Conservation (phyloP, 805 yeast species). For the Sungouiella thailandica region DNA sequence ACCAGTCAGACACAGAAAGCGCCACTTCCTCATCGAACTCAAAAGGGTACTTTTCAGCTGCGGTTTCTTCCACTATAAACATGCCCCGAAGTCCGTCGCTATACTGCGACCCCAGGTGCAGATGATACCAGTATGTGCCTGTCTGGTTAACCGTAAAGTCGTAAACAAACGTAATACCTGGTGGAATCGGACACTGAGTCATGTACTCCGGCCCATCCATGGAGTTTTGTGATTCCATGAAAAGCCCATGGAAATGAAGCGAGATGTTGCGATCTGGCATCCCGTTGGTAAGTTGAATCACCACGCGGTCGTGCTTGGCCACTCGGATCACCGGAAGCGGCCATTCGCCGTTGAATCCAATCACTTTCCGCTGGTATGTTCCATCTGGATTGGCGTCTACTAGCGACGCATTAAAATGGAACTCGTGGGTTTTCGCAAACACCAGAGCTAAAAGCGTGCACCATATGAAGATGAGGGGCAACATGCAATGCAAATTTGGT, state of each 20-base stretch:
- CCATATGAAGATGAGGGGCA: no score
- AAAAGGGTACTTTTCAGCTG: constrained; percentile 40
- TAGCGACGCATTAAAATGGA: constrained; percentile 33
- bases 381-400: constrained; percentile 56
- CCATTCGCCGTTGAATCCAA: constrained; percentile 53
- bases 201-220: constrained; percentile 46
- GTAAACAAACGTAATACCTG: constrained; percentile 33
- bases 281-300: constrained; percentile 30
- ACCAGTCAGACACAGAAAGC: constrained; percentile 58
- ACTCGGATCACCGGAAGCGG: constrained; percentile 39
- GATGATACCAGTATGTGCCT: constrained; percentile 62
- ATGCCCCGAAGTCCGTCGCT: constrained; percentile 74
- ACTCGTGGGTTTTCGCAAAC: constrained; percentile 23
- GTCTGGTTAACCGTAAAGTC: constrained; percentile 25
- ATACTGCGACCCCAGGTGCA: constrained; percentile 73
- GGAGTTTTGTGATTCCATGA: constrained; percentile 30
- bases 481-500: no score
- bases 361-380: constrained; percentile 41
- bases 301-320: constrained; percentile 36
- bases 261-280: constrained; percentile 33
- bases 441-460: constrained; percentile 2
- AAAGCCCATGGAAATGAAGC: constrained; percentile 44
- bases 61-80: constrained; percentile 56
- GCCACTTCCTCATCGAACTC: constrained; percentile 58
- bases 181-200: constrained; percentile 43